Evolutionary conservation across 768 basidiomycete species (phyloP).

Genomic region (Russula foetens): DNA sequence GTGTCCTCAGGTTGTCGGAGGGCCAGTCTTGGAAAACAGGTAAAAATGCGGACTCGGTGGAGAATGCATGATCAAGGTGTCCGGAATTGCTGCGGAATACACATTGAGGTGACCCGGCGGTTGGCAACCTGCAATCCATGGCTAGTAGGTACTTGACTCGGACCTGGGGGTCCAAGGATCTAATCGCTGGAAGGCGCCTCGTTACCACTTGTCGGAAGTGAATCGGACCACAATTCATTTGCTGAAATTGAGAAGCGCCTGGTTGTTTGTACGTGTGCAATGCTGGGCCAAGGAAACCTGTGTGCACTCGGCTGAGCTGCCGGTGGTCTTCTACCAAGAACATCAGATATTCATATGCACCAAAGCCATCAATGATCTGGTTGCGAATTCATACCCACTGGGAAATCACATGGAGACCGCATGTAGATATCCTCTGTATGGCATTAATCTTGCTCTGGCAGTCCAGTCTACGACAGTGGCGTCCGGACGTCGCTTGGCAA

Average conservation of each 20-base stretch:
- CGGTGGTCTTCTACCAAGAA: background rate
- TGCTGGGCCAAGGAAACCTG: background rate
- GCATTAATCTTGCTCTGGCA: background rate
- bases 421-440: background rate
- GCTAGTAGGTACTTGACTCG: too few species aligned
- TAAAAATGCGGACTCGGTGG: background rate
- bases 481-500: background rate
- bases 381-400: background rate
- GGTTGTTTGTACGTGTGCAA: background rate
- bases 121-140: background rate
- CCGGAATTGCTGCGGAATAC: background rate
- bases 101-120: background rate
- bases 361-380: background rate
- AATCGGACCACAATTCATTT: too few species aligned
- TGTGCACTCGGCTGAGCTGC: background rate
- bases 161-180: too few species aligned
- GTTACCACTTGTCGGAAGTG: too few species aligned
- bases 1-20: background rate
- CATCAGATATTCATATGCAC: background rate
- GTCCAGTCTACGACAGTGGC: background rate
- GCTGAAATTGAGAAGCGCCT: background rate
- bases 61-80: too few species aligned
- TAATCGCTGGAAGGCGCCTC: too few species aligned
- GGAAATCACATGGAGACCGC: background rate
- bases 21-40: background rate